Conservation (phyloP, 768 basidiomycete species). For the Pleurotus tuoliensis region DNA sequence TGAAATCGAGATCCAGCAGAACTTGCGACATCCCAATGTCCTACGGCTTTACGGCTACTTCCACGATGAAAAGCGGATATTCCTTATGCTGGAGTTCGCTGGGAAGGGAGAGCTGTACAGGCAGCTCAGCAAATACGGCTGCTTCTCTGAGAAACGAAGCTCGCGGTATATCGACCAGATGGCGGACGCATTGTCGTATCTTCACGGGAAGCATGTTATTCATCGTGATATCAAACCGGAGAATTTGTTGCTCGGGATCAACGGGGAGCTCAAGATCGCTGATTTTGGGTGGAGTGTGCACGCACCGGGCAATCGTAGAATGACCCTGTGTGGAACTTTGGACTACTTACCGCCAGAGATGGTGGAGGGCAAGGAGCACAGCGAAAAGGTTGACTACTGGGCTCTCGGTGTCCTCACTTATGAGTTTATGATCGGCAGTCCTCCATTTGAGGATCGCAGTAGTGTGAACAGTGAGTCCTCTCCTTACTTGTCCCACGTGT, state of each 20-base stretch:
- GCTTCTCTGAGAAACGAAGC: conserved; percentile 85
- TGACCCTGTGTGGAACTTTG: conserved; percentile 91
- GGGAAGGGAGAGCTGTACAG: conserved; percentile 97
- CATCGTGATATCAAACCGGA: conserved; percentile 99
- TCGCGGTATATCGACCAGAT: conserved; percentile 95
- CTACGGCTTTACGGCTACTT: conserved; percentile 95
- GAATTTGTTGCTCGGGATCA: conserved; percentile 89
- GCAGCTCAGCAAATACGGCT: conserved; percentile 81
- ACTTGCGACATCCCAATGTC: conserved; percentile 92
- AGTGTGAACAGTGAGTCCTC: conserved; percentile 65
- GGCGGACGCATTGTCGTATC: conserved; percentile 91
- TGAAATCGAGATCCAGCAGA: conserved; percentile 98
- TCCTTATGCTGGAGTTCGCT: conserved; percentile 97
- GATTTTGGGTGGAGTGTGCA: conserved; percentile 99
- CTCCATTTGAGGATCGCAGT: conserved; percentile 78
- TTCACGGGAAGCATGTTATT: conserved; percentile 95
- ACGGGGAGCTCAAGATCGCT: conserved; percentile 96
- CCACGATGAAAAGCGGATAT: conserved; percentile 96
- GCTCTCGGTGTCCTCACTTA: conserved; percentile 95
- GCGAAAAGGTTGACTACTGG: conserved; percentile 91
- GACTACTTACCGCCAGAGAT: conserved; percentile 99
- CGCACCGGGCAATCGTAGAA: conserved; percentile 85
- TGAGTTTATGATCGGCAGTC: conserved; percentile 84
- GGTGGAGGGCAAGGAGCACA: conserved; percentile 91
- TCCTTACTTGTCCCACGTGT: not conserved